Evolutionary conservation across 1,284 basidiomycete species (phyloP).

Genomic region (Heterobasidion occidentale): DNA sequence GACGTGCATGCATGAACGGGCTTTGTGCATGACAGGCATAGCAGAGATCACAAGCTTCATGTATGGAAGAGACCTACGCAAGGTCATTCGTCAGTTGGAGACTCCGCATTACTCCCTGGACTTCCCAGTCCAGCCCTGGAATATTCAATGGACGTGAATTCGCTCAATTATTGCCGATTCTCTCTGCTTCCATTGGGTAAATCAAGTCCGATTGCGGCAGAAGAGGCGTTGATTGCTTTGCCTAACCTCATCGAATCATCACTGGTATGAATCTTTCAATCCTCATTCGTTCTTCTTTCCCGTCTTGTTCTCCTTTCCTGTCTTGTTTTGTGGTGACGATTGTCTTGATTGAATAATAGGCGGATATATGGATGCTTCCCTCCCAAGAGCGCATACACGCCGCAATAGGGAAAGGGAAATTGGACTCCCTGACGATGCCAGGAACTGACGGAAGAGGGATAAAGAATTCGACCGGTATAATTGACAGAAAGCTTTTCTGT

Average conservation of each 20-base stretch:
- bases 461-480: constrained; percentile 30
- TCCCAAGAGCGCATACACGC: constrained; percentile 63
- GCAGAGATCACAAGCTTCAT: constrained; percentile 77
- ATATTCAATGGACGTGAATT: constrained; percentile 78
- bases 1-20: background rate
- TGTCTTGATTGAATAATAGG: constrained; percentile 30
- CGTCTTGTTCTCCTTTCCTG: background rate
- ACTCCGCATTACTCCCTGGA: constrained; percentile 44
- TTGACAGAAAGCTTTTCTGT: background rate
- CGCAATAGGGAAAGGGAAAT: constrained; percentile 55
- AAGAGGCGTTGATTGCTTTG: constrained; percentile 57
- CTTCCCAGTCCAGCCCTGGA: constrained; percentile 41
- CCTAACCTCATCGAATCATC: constrained; percentile 86
- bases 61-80: constrained; percentile 47
- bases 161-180: constrained; percentile 86
- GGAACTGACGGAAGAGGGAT: constrained; percentile 36
- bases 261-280: constrained; percentile 41
- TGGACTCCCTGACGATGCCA: constrained; percentile 16
- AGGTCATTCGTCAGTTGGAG: constrained; percentile 36
- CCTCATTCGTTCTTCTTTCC: background rate
- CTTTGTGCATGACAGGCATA: constrained; percentile 48
- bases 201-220: constrained; percentile 8
- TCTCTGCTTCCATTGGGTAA: constrained; percentile 30
- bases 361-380: constrained; percentile 75
- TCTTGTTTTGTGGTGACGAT: background rate